Evolutionary conservation across 2,329 filamentous ascomycete species (phyloP).

Genomic region (Geosmithia morbida): DNA sequence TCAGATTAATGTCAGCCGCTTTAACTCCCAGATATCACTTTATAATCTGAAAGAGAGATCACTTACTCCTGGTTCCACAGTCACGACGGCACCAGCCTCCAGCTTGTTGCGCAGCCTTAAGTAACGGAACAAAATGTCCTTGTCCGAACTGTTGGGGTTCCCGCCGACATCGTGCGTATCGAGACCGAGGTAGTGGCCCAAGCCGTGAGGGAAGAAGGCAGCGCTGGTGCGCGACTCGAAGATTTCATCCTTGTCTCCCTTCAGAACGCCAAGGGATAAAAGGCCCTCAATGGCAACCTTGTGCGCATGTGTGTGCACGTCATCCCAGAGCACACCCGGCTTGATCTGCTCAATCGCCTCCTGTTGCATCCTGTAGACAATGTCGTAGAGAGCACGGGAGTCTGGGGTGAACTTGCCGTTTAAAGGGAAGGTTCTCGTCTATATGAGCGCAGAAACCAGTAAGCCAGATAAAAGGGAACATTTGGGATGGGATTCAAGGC

Average conservation of each 20-base stretch:
- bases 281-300: slow-evolving; percentile 70
- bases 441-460: not conserved
- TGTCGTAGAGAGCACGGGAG: slow-evolving; percentile 61
- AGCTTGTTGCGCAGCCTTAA: slow-evolving; percentile 63
- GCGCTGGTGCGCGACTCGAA: slow-evolving; percentile 66
- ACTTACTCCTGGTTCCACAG: slow-evolving; percentile 80
- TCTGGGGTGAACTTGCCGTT: slow-evolving; percentile 55
- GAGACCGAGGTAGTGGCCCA: slow-evolving; percentile 85
- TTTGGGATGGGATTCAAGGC: not conserved
- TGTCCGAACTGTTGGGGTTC: slow-evolving; percentile 63
- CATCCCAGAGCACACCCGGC: slow-evolving; percentile 65
- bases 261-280: slow-evolving; percentile 59
- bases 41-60: not conserved
- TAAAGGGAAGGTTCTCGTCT: slow-evolving; percentile 82
- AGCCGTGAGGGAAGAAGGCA: slow-evolving; percentile 82
- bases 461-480: not conserved
- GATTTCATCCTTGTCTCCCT: slow-evolving; percentile 54
- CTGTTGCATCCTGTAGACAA: slow-evolving; percentile 78
- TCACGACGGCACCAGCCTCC: slow-evolving; percentile 72
- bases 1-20: not conserved
- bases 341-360: slow-evolving; percentile 61
- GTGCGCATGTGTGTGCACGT: slow-evolving; percentile 69
- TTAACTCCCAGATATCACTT: not conserved
- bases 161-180: slow-evolving; percentile 84
- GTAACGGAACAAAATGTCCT: slow-evolving; percentile 76